Evolutionary conservation across 2,329 filamentous ascomycete species (phyloP).

Genomic region (Podosphaera fusca): DNA sequence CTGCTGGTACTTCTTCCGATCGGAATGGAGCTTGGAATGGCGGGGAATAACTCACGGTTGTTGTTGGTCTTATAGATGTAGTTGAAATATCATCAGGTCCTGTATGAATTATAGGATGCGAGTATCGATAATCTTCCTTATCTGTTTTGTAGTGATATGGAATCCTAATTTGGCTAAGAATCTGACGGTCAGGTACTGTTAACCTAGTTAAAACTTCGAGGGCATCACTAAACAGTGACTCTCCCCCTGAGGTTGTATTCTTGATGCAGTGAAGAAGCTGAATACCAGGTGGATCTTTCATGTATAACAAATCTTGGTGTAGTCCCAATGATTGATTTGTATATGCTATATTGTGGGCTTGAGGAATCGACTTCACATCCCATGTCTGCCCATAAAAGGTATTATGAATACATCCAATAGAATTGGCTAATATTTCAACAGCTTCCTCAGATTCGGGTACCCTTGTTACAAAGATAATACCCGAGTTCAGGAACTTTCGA

Average conservation of each 20-base stretch:
- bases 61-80: neutral
- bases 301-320: slow-evolving; percentile 86
- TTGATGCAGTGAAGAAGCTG: slow-evolving; percentile 79
- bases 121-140: slow-evolving; percentile 36
- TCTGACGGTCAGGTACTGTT: neutral
- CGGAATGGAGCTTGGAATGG: slow-evolving; percentile 42
- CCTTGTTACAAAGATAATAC: slow-evolving; percentile 53
- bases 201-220: slow-evolving; percentile 25
- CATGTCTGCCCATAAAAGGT: slow-evolving; percentile 85
- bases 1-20: slow-evolving; percentile 3
- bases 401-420: slow-evolving; percentile 57
- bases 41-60: slow-evolving; percentile 43
- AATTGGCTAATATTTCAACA: slow-evolving; percentile 43
- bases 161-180: slow-evolving; percentile 18
- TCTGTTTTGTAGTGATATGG: slow-evolving; percentile 46
- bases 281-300: slow-evolving; percentile 52
- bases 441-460: slow-evolving; percentile 45
- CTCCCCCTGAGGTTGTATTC: slow-evolving; percentile 57
- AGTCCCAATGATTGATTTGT: slow-evolving; percentile 62
- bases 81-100: neutral
- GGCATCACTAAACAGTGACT: slow-evolving; percentile 67
- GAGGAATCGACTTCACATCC: slow-evolving; percentile 61
- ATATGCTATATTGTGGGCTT: slow-evolving; percentile 82
- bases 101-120: slow-evolving; percentile 30
- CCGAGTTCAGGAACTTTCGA: slow-evolving; percentile 36